Evolutionary conservation across 805 yeast genomes (phyloP).

Genomic region (Wickerhamomyces mucosus): DNA sequence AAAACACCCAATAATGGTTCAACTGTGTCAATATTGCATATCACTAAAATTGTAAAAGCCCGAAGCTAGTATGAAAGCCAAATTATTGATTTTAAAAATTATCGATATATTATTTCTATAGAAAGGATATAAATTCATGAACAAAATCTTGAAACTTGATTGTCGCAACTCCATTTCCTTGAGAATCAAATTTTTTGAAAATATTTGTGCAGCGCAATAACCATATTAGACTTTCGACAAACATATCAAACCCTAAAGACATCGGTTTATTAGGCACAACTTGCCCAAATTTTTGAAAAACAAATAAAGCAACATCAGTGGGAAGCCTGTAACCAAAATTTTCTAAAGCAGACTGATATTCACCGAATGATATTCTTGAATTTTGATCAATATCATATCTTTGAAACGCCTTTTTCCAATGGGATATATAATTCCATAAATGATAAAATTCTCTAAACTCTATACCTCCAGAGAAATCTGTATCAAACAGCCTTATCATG

Average conservation of each 20-base stretch:
- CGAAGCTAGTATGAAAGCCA: no score
- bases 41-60: no score
- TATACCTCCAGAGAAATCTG: slow-evolving; percentile 33
- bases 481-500: slow-evolving; percentile 57
- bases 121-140: slow-evolving; percentile 35
- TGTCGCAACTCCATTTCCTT: slow-evolving; percentile 64
- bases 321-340: slow-evolving; percentile 60
- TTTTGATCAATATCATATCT: slow-evolving; percentile 51
- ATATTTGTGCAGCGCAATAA: slow-evolving; percentile 67
- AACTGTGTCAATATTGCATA: no score
- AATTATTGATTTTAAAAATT: no score
- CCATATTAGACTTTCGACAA: slow-evolving; percentile 74
- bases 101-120: no score
- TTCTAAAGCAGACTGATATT: slow-evolving; percentile 49
- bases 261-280: slow-evolving; percentile 20
- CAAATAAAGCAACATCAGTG: slow-evolving; percentile 43
- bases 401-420: slow-evolving; percentile 56
- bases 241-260: slow-evolving; percentile 64
- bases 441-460: slow-evolving; percentile 56
- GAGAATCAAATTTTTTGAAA: slow-evolving; percentile 68
- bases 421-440: slow-evolving; percentile 57
- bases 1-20: no score
- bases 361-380: slow-evolving; percentile 56
- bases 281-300: slow-evolving; percentile 48
- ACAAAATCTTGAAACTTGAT: slow-evolving; percentile 59